Evolutionary conservation across 2,329 filamentous ascomycete genomes (phyloP), one percentile per base, ranked within the genome.

Genomic region (Cytospora schulzeri): DNA sequence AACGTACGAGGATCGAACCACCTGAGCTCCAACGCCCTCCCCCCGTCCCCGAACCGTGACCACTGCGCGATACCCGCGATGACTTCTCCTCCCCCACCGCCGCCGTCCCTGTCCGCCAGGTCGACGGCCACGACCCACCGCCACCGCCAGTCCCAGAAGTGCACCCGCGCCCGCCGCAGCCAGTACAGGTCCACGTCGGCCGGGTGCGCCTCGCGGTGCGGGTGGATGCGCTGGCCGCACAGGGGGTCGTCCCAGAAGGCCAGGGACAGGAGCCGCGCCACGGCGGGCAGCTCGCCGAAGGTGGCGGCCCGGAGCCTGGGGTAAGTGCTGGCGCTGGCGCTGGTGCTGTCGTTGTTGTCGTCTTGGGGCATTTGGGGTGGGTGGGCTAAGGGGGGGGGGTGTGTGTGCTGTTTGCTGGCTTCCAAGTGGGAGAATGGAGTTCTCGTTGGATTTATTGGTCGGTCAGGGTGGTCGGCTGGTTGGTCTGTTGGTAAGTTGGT

Each of bases 211-310:
- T 71, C 61, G 24, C 76, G 75, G 60, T 73, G 68, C 4, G 76
- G 76, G 57, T 77, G 73, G 28, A 77, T 75, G 24, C 75, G 64
- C 2, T 71, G 65, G 24, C 75, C 76, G 38, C 75, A 75, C 8
- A 78, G 55, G 14, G 71, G 70, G 31, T 78, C 75, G 8, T 76
- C 69, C 68, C 70, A 70, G 60, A 78, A 78, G 0, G 75, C 75
- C 19, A 66, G 66, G 6, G 76, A 70, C 60, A 73, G 65, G 12
- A 74, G 64, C 67, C 70, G 68, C 12, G 74, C 72, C 55, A 76
- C 70, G 41, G 68, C 69, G 0, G 69, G 68, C 1, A 75, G 69
- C 31, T 75, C 73, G 24, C 61, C 45, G 60, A 66, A 70, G 48
- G 58, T 57, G 12, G 69, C 68, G 38, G 69, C 63, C 50, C 69